Conservation (phyloP, 2,329 filamentous ascomycete species). For the Xylariaceae sp. region DNA sequence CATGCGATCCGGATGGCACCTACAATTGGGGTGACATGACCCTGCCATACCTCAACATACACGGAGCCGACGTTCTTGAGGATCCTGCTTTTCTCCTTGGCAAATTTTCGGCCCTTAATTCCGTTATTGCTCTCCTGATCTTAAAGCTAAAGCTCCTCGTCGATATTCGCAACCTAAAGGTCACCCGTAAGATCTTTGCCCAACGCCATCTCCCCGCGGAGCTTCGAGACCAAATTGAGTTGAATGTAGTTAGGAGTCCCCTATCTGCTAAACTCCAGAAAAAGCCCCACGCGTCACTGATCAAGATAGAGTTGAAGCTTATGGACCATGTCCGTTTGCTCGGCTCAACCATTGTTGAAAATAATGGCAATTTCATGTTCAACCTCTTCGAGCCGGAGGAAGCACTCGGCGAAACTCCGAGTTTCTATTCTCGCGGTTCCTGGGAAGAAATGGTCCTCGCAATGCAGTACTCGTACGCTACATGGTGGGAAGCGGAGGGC, state of each 20-base stretch:
- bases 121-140: slow-evolving; percentile 19
- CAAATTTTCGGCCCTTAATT: slow-evolving; percentile 10
- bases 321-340: neutral
- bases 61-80: slow-evolving; percentile 25
- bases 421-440: slow-evolving; percentile 11
- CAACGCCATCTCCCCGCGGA: slow-evolving; percentile 20
- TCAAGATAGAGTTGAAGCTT: slow-evolving; percentile 14
- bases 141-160: slow-evolving; percentile 31
- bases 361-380: slow-evolving; percentile 15
- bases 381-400: slow-evolving; percentile 19
- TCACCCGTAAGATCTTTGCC: slow-evolving; percentile 21
- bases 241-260: slow-evolving; percentile 24
- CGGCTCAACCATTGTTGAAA: neutral
- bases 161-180: slow-evolving; percentile 28
- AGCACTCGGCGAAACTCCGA: slow-evolving; percentile 5
- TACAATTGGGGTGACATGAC: slow-evolving; percentile 37
- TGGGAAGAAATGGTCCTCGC: slow-evolving; percentile 16
- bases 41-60: slow-evolving; percentile 27
- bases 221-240: slow-evolving; percentile 22
- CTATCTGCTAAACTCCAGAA: slow-evolving; percentile 20
- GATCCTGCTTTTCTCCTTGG: slow-evolving; percentile 6
- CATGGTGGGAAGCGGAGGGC: slow-evolving; percentile 25
- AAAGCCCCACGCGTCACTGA: slow-evolving; percentile 4
- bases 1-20: slow-evolving; percentile 12
- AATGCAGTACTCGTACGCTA: slow-evolving; percentile 24